Conservation (phyloP, 768 basidiomycete species). For the Agrocybe pediades region DNA sequence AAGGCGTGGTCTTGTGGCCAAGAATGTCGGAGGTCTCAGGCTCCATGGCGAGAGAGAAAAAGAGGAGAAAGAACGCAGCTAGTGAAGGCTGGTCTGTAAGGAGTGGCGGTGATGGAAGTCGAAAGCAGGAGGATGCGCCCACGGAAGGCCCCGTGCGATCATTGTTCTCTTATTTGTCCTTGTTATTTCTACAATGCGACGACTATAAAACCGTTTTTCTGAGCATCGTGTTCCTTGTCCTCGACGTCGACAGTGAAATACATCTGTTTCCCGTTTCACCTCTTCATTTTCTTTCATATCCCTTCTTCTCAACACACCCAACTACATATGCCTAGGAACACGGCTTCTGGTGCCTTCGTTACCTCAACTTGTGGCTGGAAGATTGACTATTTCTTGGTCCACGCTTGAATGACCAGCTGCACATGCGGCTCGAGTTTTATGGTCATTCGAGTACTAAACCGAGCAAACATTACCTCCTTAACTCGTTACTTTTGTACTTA, state of each 20-base stretch:
- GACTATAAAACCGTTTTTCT: constrained; percentile 19
- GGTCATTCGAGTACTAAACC: constrained; percentile 83
- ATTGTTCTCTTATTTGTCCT: constrained; percentile 31
- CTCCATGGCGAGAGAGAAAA: constrained; percentile 48
- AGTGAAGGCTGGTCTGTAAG: constrained; percentile 29
- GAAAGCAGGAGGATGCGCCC: constrained; percentile 26
- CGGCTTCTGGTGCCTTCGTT: constrained; percentile 73
- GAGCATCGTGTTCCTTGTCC: constrained; percentile 5
- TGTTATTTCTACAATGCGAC: constrained; percentile 25
- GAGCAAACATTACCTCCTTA: constrained; percentile 40
- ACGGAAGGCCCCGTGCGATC: constrained; percentile 23
- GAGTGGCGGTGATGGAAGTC: constrained; percentile 37
- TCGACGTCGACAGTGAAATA: constrained; percentile 11
- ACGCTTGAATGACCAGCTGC: constrained; percentile 72
- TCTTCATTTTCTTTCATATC: constrained; percentile 15
- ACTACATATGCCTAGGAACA: constrained; percentile 79
- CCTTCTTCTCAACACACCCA: constrained; percentile 40
- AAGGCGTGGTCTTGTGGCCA: constrained; percentile 52
- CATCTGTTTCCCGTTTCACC: constrained; percentile 6
- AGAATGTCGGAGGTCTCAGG: constrained; percentile 75
- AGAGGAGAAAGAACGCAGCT: constrained; percentile 22
- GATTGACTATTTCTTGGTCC: constrained; percentile 60
- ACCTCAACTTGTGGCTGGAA: constrained; percentile 79
- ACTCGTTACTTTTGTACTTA: not conserved
- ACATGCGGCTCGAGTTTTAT: constrained; percentile 34